Evolutionary conservation across 805 yeast species (phyloP).

Genomic region (Myxozyma sirexii): DNA sequence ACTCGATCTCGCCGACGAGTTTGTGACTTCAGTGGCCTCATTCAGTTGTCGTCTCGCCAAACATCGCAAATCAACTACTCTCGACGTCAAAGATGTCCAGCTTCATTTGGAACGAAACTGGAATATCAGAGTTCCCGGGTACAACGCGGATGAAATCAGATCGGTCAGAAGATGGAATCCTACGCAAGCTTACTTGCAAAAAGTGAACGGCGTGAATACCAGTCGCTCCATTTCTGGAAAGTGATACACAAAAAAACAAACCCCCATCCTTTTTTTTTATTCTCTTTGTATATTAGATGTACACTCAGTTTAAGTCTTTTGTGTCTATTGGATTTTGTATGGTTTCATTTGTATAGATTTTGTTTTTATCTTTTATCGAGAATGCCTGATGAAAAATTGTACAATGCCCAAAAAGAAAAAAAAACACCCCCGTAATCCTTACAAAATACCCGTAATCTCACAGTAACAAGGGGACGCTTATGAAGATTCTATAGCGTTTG

Average conservation of each 20-base stretch:
- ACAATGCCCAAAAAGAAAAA: too few relatives aligned
- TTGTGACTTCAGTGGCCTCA: constrained; percentile 83
- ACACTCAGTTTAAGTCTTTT: too few relatives aligned
- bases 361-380: too few relatives aligned
- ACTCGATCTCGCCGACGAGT: constrained; percentile 93
- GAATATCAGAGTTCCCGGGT: constrained; percentile 95
- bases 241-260: neutral
- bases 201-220: constrained; percentile 39
- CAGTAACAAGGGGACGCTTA: too few relatives aligned
- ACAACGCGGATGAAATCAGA: constrained; percentile 86
- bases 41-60: constrained; percentile 96
- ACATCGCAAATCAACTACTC: constrained; percentile 82
- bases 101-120: constrained; percentile 87
- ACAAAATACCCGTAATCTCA: too few relatives aligned
- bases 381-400: too few relatives aligned
- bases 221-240: constrained; percentile 32
- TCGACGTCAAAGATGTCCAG: constrained; percentile 89
- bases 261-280: too few relatives aligned
- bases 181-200: constrained; percentile 45
- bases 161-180: constrained; percentile 48
- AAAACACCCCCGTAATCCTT: too few relatives aligned
- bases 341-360: too few relatives aligned
- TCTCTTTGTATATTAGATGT: too few relatives aligned
- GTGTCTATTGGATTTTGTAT: too few relatives aligned
- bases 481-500: too few relatives aligned